Conservation (phyloP, 2,329 filamentous ascomycete genomes). For the Fonsecaea multimorphosa region DNA sequence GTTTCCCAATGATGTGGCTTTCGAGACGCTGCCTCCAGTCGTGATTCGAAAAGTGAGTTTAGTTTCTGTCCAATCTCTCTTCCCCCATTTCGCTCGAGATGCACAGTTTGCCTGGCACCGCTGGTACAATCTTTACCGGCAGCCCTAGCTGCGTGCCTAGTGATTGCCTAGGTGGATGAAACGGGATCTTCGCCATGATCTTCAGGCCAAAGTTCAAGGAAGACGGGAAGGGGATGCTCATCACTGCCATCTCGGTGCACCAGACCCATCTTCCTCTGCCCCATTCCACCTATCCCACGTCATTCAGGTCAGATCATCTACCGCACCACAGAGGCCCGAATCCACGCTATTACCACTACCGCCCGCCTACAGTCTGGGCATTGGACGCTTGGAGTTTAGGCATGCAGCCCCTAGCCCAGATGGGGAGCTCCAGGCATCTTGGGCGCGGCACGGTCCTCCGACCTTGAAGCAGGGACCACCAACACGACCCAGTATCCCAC, state of each 20-base stretch:
- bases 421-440: slow-evolving; percentile 14
- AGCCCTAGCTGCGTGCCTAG: slow-evolving; percentile 3
- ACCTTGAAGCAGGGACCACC: slow-evolving; percentile 15
- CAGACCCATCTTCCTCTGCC: not conserved
- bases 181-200: slow-evolving; percentile 9
- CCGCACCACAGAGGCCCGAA: slow-evolving; percentile 1
- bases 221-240: not conserved
- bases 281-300: slow-evolving; percentile 20
- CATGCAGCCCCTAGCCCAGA: slow-evolving; percentile 25
- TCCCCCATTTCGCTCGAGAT: not conserved
- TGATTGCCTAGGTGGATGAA: slow-evolving; percentile 12
- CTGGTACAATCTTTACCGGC: not conserved
- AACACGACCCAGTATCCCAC: not conserved
- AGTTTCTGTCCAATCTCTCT: not conserved
- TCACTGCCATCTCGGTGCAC: slow-evolving; percentile 15
- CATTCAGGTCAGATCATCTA: slow-evolving; percentile 13
- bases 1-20: slow-evolving; percentile 44
- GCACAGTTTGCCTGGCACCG: not conserved
- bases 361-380: slow-evolving; percentile 11
- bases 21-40: slow-evolving; percentile 61
- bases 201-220: not conserved
- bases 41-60: slow-evolving; percentile 64
- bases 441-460: slow-evolving; percentile 28
- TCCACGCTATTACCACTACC: not conserved
- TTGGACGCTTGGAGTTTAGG: slow-evolving; percentile 26